A percentile compares a stretch with the other conserved stretches of the same genome.
Conservation (phyloP, 1,284 basidiomycete genomes). For the Taiwanofungus camphoratus region DNA sequence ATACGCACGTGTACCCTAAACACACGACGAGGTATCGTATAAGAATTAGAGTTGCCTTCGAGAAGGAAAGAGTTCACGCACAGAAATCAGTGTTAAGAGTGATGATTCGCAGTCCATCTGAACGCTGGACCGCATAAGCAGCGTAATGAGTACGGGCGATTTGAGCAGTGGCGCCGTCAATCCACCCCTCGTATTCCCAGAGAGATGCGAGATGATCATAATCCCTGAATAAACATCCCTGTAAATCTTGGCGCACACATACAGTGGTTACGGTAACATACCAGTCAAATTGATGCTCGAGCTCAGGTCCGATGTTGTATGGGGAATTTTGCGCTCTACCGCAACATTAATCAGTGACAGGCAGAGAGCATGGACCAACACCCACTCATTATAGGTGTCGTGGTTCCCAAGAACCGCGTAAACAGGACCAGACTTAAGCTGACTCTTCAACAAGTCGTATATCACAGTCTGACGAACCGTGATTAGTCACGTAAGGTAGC, state of each 20-base stretch:
- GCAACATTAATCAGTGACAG: neutral
- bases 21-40: neutral
- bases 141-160: slow-evolving; percentile 67
- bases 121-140: slow-evolving; percentile 66
- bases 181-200: slow-evolving; percentile 71
- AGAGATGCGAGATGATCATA: slow-evolving; percentile 68
- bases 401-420: slow-evolving; percentile 77
- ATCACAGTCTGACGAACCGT: slow-evolving; percentile 44
- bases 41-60: no score
- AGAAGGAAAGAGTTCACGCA: slow-evolving; percentile 28
- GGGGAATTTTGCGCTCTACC: slow-evolving; percentile 60
- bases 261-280: slow-evolving; percentile 20
- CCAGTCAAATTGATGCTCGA: slow-evolving; percentile 64
- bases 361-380: slow-evolving; percentile 8
- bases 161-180: slow-evolving; percentile 46
- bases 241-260: neutral
- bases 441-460: slow-evolving; percentile 59
- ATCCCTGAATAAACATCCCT: slow-evolving; percentile 42
- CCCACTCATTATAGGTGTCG: slow-evolving; percentile 60
- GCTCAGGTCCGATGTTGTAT: slow-evolving; percentile 44
- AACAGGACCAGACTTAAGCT: slow-evolving; percentile 58
- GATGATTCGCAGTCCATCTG: slow-evolving; percentile 67
- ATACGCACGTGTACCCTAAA: slow-evolving; percentile 43
- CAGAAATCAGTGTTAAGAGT: slow-evolving; percentile 77
- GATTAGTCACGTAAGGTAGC: neutral